Conservation (phyloP, 1,284 basidiomycete species). For the Sanguinoderma infundibulare region DNA sequence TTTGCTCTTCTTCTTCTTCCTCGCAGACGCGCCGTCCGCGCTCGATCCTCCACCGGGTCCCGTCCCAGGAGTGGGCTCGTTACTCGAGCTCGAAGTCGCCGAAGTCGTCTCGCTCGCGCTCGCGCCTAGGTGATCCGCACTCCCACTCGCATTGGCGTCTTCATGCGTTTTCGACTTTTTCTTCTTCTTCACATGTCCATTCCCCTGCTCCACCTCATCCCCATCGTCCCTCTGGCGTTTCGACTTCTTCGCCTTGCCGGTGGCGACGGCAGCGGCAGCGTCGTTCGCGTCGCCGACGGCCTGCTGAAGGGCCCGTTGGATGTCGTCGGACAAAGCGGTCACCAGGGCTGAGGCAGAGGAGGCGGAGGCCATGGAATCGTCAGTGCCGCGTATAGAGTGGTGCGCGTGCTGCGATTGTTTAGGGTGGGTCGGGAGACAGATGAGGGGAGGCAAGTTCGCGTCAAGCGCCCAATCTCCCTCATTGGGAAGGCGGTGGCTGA, state of each 20-base stretch:
- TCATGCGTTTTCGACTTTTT: conserved; percentile 36
- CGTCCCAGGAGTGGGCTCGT: conserved; percentile 6
- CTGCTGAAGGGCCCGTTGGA: conserved; percentile 47
- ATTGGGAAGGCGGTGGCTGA: conserved; percentile 8
- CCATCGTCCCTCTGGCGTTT: conserved; percentile 42
- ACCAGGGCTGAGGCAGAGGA: conserved; percentile 22
- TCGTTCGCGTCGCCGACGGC: conserved; percentile 43
- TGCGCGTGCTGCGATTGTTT: conserved; percentile 27
- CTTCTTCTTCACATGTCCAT: conserved; percentile 31
- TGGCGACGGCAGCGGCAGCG: conserved; percentile 28
- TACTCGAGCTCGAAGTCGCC: conserved; percentile 3
- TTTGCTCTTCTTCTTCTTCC: conserved; percentile 47
- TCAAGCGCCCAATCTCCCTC: conserved; percentile 20
- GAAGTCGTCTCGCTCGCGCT: background rate
- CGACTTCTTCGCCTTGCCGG: conserved; percentile 39
- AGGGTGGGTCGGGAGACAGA: conserved; percentile 35
- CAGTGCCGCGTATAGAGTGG: conserved; percentile 18
- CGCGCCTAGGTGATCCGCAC: conserved; percentile 1
- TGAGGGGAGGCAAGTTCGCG: conserved; percentile 35
- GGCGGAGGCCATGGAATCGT: conserved; percentile 17
- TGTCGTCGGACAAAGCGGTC: conserved; percentile 38
- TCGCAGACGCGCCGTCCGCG: conserved; percentile 19
- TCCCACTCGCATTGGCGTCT: conserved; percentile 11
- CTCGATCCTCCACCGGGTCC: background rate
- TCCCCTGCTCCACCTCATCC: conserved; percentile 16